Conservation (phyloP, 306 rosid species). For the Benincasa hispida region DNA sequence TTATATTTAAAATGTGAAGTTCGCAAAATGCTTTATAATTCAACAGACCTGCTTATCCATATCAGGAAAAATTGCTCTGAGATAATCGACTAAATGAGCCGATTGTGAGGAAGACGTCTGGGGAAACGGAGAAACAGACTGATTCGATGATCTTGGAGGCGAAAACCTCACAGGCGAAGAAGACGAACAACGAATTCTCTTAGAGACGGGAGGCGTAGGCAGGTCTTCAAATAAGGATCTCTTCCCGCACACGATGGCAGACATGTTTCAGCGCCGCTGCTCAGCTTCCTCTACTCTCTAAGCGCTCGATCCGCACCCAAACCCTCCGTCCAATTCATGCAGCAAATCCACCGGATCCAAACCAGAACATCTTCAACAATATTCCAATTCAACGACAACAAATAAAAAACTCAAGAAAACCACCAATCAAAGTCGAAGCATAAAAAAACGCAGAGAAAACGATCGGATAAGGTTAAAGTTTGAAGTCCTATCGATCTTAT, state of each 20-base stretch:
- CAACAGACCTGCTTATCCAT: constrained; percentile 69
- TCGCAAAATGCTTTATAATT: neutral
- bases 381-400: neutral
- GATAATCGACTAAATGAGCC: constrained; percentile 32
- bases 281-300: constrained; percentile 24
- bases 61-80: constrained; percentile 45
- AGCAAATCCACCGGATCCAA: constrained; percentile 16
- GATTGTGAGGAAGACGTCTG: constrained; percentile 18
- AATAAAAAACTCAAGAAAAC: neutral
- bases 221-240: constrained; percentile 81
- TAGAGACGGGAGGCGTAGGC: constrained; percentile 40
- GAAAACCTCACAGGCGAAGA: constrained; percentile 46
- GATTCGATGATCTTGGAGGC: constrained; percentile 22
- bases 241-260: constrained; percentile 96
- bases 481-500: neutral
- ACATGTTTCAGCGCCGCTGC: constrained; percentile 67
- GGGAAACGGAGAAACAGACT: constrained; percentile 15
- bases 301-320: constrained; percentile 13
- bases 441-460: neutral
- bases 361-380: neutral
- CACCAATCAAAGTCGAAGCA: neutral
- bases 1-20: neutral
- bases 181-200: constrained; percentile 56
- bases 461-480: neutral
- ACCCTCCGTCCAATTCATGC: constrained; percentile 34